Base-by-base conservation (phyloP, 257 asterid genomes). In the Verbascum thapsus region DNA sequence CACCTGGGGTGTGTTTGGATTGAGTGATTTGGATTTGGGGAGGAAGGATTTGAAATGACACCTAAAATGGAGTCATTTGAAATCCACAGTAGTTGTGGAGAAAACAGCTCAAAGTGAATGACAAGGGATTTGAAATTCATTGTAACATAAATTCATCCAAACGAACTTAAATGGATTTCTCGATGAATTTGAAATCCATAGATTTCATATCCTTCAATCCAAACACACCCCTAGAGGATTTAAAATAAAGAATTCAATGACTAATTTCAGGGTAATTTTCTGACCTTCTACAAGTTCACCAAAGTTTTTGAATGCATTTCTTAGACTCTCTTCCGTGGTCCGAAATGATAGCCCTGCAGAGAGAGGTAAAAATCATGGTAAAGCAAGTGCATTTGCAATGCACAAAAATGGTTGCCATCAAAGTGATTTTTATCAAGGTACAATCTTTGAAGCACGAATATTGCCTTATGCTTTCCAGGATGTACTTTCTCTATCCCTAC, bases 201-300 rank as follows among this genome's bases (percentile, higher is more conserved):
- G n/a, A n/a, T n/a, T n/a, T n/a, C n/a, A n/a, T n/a, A n/a, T n/a
- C n/a, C n/a, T n/a, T n/a, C n/a, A n/a, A n/a, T n/a, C n/a, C n/a
- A n/a, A n/a, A n/a, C n/a, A n/a, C n/a, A n/a, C n/a, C n/a, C 19
- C 3, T 13, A 23, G 11, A 16, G 15, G 8, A 23, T 19, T 52
- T 57, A 43, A 13, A 13, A n/a, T 3, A 53, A 59, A 58, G 43
- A 71, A 44, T 15, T 41, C 48, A 15, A 34, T 34, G 0, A 55
- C 39, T 10, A 12, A 51, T 45, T 35, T 44, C 38, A n/a, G 12
- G 16, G 26, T 26, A 16, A 45, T 10, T 26, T 50, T 40, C 70
- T 40, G 19, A 87, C 97, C 95, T 83, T 87, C 87, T n/a, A 78
- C 51, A 61, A 85, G 95, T 53, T 90, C 81, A 41, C 97, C 97